Base-by-base conservation (phyloP, 768 basidiomycete species). In the Sporobolomyces pararoseus region DNA sequence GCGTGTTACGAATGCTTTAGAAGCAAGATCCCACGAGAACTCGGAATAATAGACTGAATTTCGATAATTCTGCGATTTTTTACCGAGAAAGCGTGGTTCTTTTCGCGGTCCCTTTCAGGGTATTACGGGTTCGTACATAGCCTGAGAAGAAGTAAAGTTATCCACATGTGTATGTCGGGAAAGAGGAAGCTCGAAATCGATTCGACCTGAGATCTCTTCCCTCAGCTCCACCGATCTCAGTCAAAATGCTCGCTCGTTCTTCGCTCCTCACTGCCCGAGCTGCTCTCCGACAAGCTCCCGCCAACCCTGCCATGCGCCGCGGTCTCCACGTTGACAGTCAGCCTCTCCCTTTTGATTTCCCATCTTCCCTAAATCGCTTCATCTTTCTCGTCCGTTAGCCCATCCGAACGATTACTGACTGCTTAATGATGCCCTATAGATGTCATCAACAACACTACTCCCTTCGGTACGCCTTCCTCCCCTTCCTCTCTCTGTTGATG, bases 381-480 rank as follows among this genome's bases (percentile, higher is more conserved):
- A 29, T 35, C 58, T 59, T 27, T 59, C 39, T 12, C 19, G 39
- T 21, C 17, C 16, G 2, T 31, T 23, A 31, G 29, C 7, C 4
- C 58, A 23, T 59, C 58, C 58, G 58, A 31, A 17, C 21, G 17
- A 2, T 4, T 23, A 25, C 63, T 63, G 52, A 44, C 37, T 49
- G n/a, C 14, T 13, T 19, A 1, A 10, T 2, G 2, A 13, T 32
- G 7, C 27, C 44, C 39, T 34, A 4, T 51, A 69, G 68, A 69
- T 61, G 68, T 69, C 55, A 59, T 69, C 68, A 69, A 69, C 68
- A 69, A 69, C 68, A 69, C 68, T 7, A 69, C 68, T n/a, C 68
- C 68, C 12, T 69, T 69, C 34, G 68, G 68, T 69, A 17, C 37
- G 63, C 37, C 27, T 42, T 25, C 27, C 29, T 31, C 13, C 12